Evolutionary conservation across 768 basidiomycete species (phyloP), one percentile per base, ranked within the genome.

Genomic region (Leccinum broughii): DNA sequence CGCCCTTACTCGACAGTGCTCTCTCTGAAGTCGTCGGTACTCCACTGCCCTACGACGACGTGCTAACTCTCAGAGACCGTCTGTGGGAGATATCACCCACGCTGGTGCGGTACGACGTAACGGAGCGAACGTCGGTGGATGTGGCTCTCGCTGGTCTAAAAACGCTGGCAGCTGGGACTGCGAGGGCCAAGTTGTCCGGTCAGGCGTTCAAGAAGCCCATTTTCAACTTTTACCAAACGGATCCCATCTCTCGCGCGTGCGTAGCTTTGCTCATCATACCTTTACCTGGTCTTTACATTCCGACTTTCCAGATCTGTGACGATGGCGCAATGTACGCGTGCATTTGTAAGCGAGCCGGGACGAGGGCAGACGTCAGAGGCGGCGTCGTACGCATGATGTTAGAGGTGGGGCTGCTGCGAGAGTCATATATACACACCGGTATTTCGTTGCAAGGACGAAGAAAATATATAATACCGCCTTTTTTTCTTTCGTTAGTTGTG

Each of bases 51-150:
- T 99, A 99, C 70, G 94, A 97, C 66, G 91, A 95, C 66, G 82
- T 92, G 13, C 77, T 95, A 6, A 78, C 81, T 51, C 78, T 99
- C 50, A 85, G 95, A 39, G 94, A 98, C 69, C 85, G 97, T 37
- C 85, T 98, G 85, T 98, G 96, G 96, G 95, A 96, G 72, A 87
- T 99, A 64, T 91, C 93, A 22, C 97, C 97, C 2, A 82, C 92
- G 2, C 79, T 98, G 28, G 86, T 96, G 39, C 82, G 93, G 63
- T 95, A 95, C 70, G 94, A 95, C 66, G 77, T 79, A 49, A 80
- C 86, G 14, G 97, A 98, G 77, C 78, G 75, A 24, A 92, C 90
- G 1, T 93, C 92, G 3, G 63, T 75, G 1, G 90, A 90, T 37
- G 78, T 95, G 41, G 85, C 89, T 20, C 76, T 88, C 54, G 79